Conservation (phyloP, 352 stramenopile genomes). For the Pythium rishiriense region DNA sequence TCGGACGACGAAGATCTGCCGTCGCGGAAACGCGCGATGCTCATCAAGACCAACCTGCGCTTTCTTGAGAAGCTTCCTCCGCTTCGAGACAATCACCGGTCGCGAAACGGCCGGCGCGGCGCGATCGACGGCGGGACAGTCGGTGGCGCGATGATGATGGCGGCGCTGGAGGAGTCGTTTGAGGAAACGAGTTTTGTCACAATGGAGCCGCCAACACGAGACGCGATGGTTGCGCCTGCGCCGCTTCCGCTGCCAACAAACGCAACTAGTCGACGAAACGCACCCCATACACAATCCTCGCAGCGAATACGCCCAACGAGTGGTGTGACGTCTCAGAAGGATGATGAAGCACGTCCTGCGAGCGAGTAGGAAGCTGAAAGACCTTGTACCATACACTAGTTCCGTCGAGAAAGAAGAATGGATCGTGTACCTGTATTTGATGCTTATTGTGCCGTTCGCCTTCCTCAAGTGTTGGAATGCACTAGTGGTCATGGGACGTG, state of each 20-base stretch:
- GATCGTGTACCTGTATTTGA: neutral
- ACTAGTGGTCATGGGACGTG: too few relatives aligned
- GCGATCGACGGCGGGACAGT: conserved; percentile 58
- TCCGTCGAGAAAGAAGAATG: neutral
- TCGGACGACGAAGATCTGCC: conserved; percentile 19
- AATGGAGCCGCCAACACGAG: conserved; percentile 35
- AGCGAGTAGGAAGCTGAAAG: conserved; percentile 9
- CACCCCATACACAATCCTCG: neutral
- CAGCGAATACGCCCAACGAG: conserved; percentile 13
- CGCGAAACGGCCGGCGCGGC: conserved; percentile 53
- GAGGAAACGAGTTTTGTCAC: conserved; percentile 73
- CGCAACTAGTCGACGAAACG: neutral
- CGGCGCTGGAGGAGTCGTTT: conserved; percentile 65
- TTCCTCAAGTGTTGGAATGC: neutral
- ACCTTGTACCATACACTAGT: conserved; percentile 6
- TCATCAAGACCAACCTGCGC: conserved; percentile 54
- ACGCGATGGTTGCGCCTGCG: conserved; percentile 46
- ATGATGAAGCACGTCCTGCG: conserved; percentile 30
- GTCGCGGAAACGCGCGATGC: conserved; percentile 51
- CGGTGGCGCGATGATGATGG: conserved; percentile 43
- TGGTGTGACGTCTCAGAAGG: conserved; percentile 17
- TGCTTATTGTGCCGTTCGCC: neutral
- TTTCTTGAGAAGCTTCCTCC: conserved; percentile 73
- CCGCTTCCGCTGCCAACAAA: conserved; percentile 3
- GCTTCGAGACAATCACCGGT: conserved; percentile 61